Conservation (phyloP, 345 rosid genomes). For the Populus pruinosa region DNA sequence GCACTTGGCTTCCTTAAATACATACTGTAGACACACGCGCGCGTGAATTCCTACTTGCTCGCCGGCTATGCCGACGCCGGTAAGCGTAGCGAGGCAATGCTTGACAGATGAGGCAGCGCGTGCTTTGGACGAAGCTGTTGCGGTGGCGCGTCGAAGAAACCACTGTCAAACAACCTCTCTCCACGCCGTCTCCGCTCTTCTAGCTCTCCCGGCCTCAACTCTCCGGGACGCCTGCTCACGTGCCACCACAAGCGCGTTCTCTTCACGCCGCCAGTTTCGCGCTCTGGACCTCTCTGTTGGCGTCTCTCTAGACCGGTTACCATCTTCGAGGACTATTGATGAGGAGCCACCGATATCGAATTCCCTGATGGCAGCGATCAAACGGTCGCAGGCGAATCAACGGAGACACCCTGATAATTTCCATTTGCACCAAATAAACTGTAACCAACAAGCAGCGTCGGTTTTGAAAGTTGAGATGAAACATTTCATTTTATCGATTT, state of each 20-base stretch:
- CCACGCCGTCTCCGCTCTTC: conserved; percentile 58
- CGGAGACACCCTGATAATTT: conserved; percentile 79
- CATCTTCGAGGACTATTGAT: conserved; percentile 32
- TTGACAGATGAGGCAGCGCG: conserved; percentile 65
- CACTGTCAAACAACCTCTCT: conserved; percentile 72
- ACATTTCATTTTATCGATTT: conserved; percentile 52
- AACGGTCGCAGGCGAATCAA: conserved; percentile 91
- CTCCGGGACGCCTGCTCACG: conserved; percentile 67
- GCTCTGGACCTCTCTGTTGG: conserved; percentile 64
- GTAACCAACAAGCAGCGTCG: conserved; percentile 35
- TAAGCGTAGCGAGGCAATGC: conserved; percentile 52
- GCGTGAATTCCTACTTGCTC: not conserved
- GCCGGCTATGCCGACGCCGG: conserved; percentile 71
- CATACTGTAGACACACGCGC: not conserved
- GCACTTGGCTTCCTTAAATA: not conserved
- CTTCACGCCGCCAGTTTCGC: conserved; percentile 54
- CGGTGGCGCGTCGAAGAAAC: conserved; percentile 61
- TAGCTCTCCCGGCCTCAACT: conserved; percentile 46
- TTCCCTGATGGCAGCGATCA: conserved; percentile 96
- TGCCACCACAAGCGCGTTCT: conserved; percentile 35
- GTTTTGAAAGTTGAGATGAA: conserved; percentile 60
- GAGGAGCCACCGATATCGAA: conserved; percentile 68
- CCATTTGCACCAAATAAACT: conserved; percentile 44
- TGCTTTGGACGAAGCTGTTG: conserved; percentile 60
- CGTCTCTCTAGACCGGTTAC: conserved; percentile 57